Base-by-base conservation (phyloP, 352 stramenopile species). In the Pythium dissimile region DNA sequence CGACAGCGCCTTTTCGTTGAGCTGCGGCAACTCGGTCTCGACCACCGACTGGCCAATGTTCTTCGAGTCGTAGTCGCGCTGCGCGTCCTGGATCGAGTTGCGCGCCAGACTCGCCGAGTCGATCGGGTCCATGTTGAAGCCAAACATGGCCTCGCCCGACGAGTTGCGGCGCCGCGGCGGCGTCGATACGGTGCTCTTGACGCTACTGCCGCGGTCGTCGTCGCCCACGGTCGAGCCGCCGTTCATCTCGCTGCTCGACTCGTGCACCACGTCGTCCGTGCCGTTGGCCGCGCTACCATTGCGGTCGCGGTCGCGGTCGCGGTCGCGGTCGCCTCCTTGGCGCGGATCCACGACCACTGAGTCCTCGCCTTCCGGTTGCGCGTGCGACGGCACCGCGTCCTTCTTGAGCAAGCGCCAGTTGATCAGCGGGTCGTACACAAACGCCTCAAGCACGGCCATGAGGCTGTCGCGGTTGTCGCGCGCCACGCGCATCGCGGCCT, bases 401-500 rank as follows among this genome's bases (percentile, higher is more conserved):
- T 88, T 95, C 79, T 88, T 92, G 2, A 99, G 76, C 58, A 99
- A 74, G 64, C 97, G 88, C 97, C 97, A 99, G 58, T 96, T 98
- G 66, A 99, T 99, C 1, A 99, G 78, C 26, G 98, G 98, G 81
- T 99, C 98, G 64, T 99, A 98, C 48, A 99, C 97, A 73, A 99
- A 99, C 20, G 98, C 97, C 74, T 99, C 97, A 3, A 99, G 83
- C 84, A 99, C 98, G 16, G 97, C 95, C 77, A 99, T 98, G 5
- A 99, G 75, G 43, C 87, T 98, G 80, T 99, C 97, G 27, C 96
- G 81, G 72, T 99, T 99, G 60, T 99, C 92, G 53, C 97, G 88
- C 55, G 99, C 72, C 32, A 99, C 96, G 39, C 86, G 77, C 97
- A 99, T 99, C 20, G 52, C 98, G 79, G 80, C 80, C 75, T 99